phyloP scores from a whole-genome alignment of 768 basidiomycete genomes.

The Fomitopsis serialis region DNA sequence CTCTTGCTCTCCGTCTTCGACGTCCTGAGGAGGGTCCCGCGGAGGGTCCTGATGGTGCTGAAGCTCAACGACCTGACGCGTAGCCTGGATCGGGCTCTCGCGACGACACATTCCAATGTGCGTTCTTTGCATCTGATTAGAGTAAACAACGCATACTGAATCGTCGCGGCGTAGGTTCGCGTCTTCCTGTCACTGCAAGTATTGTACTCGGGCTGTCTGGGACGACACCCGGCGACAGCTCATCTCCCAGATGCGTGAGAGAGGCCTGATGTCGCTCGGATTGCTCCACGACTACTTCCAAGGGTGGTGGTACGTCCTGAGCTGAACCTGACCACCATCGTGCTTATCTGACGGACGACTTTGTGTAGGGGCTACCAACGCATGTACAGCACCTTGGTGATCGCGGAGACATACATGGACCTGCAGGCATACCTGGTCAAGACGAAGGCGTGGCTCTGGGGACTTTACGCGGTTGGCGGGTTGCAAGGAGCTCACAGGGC shows the following conservation, averaged over 20 bases:
- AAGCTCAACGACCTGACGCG: constrained; percentile 85
- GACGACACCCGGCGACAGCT: constrained; percentile 47
- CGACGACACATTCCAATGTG: constrained; percentile 82
- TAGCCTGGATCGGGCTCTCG: constrained; percentile 77
- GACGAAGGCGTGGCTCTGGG: constrained; percentile 57
- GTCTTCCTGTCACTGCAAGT: constrained; percentile 94
- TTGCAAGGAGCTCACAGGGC: constrained; percentile 64
- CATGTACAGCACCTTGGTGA: constrained; percentile 41
- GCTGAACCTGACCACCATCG: background rate
- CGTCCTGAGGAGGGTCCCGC: constrained; percentile 79
- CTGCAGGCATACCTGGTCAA: constrained; percentile 50
- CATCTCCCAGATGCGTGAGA: constrained; percentile 35
- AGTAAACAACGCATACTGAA: background rate
- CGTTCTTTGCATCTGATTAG: constrained; percentile 8
- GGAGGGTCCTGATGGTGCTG: constrained; percentile 77
- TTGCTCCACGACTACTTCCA: constrained; percentile 45
- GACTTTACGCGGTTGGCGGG: constrained; percentile 56
- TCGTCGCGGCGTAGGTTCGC: constrained; percentile 43
- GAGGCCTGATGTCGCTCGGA: constrained; percentile 45
- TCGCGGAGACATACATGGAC: constrained; percentile 64
- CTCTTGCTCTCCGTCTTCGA: constrained; percentile 82
- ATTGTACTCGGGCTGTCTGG: constrained; percentile 80
- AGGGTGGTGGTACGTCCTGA: constrained; percentile 69
- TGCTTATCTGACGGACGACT: constrained; percentile 3
- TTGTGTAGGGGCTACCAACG: constrained; percentile 52